Evolutionary conservation across 2,329 filamentous ascomycete genomes (phyloP).

Genomic region (Ophiocordyceps camponoti-leonardi): DNA sequence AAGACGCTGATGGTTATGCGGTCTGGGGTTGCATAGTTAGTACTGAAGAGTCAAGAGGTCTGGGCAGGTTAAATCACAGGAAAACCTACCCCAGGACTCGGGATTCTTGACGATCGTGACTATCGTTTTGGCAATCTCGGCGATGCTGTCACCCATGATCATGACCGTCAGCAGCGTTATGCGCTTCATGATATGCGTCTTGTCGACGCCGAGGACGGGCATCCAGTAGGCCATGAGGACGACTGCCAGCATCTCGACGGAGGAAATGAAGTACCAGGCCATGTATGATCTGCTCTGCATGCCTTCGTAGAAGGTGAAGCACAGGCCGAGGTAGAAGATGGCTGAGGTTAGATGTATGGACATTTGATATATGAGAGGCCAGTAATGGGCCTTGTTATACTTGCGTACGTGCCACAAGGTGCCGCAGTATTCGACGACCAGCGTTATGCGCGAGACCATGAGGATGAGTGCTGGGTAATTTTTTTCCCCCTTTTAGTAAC

Average conservation of each 20-base stretch:
- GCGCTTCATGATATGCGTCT: conserved; percentile 45
- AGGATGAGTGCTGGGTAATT: conserved; percentile 23
- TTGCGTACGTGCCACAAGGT: conserved; percentile 24
- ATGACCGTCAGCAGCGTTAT: conserved; percentile 48
- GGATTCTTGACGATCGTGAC: conserved; percentile 27
- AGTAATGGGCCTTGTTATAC: conserved; percentile 17
- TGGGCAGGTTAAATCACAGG: no score
- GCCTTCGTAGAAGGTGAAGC: conserved; percentile 17
- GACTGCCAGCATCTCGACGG: conserved; percentile 32
- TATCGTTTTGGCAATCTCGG: conserved; percentile 35
- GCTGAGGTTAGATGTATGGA: conserved; percentile 16
- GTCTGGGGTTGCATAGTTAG: no score
- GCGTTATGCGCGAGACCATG: conserved; percentile 30
- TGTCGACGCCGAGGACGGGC: conserved; percentile 39
- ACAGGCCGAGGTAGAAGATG: conserved; percentile 22
- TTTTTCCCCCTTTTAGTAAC: no score
- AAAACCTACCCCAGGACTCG: conserved; percentile 19
- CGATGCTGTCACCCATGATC: conserved; percentile 48
- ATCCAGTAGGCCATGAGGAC: conserved; percentile 36
- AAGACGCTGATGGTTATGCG: conserved; percentile 21
- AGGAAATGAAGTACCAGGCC: conserved; percentile 35
- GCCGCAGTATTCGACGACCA: conserved; percentile 35
- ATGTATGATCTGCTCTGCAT: conserved; percentile 17
- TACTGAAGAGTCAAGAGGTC: no score
- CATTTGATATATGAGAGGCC: conserved; percentile 19